Conservation (phyloP, 352 stramenopile species). For the Stramenopiles sp. region DNA sequence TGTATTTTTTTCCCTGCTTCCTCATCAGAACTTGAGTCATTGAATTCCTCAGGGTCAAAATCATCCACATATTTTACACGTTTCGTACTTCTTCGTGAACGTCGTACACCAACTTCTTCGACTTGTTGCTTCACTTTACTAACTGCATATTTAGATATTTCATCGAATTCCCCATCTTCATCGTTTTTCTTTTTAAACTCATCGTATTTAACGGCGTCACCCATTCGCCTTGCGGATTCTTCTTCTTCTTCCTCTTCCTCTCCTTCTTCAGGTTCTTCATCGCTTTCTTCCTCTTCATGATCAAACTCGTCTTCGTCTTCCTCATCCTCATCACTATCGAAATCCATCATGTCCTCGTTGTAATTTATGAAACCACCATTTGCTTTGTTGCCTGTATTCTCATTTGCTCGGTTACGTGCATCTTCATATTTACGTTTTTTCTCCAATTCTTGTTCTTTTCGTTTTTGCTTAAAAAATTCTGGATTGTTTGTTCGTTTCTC, state of each 20-base stretch:
- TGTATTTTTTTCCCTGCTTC: background rate
- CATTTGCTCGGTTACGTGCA: no score
- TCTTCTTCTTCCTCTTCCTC: background rate
- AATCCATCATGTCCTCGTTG: no score
- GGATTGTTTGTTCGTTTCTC: background rate
- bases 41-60: background rate
- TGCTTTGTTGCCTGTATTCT: no score
- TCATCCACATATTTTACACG: conserved; percentile 1
- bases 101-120: background rate
- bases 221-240: no score
- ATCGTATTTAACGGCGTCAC: background rate
- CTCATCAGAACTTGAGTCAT: background rate
- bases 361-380: no score
- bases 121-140: background rate
- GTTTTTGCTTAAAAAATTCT: background rate
- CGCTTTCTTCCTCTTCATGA: background rate
- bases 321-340: no score
- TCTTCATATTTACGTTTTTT: background rate
- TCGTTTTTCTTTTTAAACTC: background rate
- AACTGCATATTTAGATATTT: background rate
- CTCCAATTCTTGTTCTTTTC: background rate
- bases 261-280: background rate
- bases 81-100: background rate
- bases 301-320: background rate
- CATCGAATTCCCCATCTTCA: background rate